Evolutionary conservation across 106 monocot species (phyloP).

Genomic region (Acorus gramineus): DNA sequence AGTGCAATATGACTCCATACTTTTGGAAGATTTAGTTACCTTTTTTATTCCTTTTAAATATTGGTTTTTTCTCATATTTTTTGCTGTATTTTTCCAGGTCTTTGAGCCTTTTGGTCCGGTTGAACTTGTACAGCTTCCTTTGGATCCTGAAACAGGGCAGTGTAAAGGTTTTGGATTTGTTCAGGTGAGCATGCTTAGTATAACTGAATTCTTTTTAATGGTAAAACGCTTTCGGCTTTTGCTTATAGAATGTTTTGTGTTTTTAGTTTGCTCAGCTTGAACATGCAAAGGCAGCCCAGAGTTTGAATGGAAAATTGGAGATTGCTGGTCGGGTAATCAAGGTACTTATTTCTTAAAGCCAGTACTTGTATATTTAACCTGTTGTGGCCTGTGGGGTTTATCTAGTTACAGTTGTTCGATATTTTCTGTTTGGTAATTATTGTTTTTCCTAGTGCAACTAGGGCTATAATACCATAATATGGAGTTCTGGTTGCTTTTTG

Average conservation of each 20-base stretch:
- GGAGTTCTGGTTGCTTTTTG: too few species aligned
- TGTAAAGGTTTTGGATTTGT: conserved; percentile 87
- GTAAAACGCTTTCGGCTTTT: not conserved
- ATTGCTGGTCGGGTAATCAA: conserved; percentile 70
- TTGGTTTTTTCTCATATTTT: not conserved
- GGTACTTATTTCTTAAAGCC: conserved; percentile 11
- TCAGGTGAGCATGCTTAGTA: conserved; percentile 35
- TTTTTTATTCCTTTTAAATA: not conserved
- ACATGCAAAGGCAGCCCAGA: conserved; percentile 65
- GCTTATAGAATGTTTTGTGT: conserved; percentile 1
- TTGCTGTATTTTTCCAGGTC: conserved; percentile 41
- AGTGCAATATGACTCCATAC: too few species aligned
- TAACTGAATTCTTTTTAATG: not conserved
- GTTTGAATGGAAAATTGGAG: conserved; percentile 74
- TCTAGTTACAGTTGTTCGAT: too few species aligned
- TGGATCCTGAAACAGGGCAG: conserved; percentile 64
- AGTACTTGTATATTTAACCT: too few species aligned
- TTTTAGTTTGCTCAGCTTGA: conserved; percentile 60
- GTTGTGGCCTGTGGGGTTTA: too few species aligned
- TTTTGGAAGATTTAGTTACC: not conserved
- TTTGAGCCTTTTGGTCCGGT: conserved; percentile 89
- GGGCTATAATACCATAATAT: too few species aligned
- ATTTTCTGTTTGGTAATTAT: too few species aligned
- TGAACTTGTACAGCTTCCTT: conserved; percentile 75
- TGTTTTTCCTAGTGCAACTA: too few species aligned